Conservation (phyloP, 2,329 filamentous ascomycete genomes). For the Madurella fahalii region DNA sequence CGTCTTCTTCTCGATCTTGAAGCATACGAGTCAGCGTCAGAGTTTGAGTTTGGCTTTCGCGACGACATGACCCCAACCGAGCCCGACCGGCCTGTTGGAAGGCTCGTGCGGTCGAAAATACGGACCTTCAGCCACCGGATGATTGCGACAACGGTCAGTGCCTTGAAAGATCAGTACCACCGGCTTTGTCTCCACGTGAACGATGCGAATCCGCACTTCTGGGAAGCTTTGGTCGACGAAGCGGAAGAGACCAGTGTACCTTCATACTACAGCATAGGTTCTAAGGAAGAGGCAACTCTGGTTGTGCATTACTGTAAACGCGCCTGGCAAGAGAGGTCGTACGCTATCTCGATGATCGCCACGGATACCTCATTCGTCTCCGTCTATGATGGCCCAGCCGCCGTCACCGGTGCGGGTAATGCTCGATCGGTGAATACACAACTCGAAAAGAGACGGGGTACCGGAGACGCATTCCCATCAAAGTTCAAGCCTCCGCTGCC, state of each 20-base stretch:
- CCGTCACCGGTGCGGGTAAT: not conserved
- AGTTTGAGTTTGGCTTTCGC: not conserved
- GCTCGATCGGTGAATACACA: not conserved
- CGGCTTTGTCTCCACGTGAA: conserved; percentile 15
- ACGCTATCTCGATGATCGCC: conserved; percentile 16
- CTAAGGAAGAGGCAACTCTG: conserved; percentile 16
- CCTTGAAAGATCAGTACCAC: conserved; percentile 14
- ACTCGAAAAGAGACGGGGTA: not conserved
- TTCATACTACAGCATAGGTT: not conserved
- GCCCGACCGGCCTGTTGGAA: conserved; percentile 10
- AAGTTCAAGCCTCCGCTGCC: not conserved
- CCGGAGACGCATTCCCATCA: not conserved
- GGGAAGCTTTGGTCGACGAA: conserved; percentile 15
- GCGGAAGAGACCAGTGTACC: not conserved
- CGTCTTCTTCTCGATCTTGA: conserved; percentile 19
- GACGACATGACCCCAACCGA: not conserved
- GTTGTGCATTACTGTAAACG: conserved; percentile 8
- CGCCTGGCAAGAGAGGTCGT: conserved; percentile 22
- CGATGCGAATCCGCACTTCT: conserved; percentile 20
- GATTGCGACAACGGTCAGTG: not conserved
- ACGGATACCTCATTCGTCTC: conserved; percentile 9
- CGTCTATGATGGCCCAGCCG: conserved; percentile 3
- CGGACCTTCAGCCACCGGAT: not conserved
- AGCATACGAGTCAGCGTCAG: not conserved
- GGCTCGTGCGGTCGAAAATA: conserved; percentile 5